phyloP scores from a whole-genome alignment of 495 filamentous ascomycete genomes.

The Annulohypoxylon moriforme region DNA sequence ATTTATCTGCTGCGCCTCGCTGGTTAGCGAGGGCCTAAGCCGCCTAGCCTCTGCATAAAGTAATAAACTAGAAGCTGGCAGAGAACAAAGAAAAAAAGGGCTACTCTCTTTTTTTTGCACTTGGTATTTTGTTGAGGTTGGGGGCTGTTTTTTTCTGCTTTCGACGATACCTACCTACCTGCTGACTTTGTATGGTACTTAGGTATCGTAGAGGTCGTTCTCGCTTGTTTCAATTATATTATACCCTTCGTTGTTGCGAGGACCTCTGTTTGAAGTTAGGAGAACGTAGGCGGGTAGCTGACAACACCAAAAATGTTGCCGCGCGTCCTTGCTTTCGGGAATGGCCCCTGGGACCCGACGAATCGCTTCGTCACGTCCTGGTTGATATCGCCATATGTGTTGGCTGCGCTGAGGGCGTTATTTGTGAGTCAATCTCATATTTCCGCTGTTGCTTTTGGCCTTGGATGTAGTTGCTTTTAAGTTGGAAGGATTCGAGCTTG shows the following conservation, averaged over 20 bases:
- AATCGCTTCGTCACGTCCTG: conserved; percentile 81
- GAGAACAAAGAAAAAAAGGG: neutral
- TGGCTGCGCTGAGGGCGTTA: conserved; percentile 68
- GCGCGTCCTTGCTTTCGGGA: conserved; percentile 54
- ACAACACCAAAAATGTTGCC: neutral
- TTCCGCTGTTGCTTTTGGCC: neutral
- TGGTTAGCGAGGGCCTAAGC: neutral
- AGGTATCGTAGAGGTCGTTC: too few relatives aligned
- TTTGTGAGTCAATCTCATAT: conserved; percentile 56
- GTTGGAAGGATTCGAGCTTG: neutral
- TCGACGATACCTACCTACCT: neutral
- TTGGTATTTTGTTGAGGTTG: neutral
- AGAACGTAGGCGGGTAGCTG: neutral
- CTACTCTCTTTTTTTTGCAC: neutral
- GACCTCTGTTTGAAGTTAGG: neutral
- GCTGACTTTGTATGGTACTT: too few relatives aligned
- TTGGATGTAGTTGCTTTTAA: neutral
- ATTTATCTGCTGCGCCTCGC: neutral
- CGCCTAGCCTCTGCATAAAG: neutral
- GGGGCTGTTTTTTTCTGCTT: neutral
- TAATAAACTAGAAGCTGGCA: neutral
- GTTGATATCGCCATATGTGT: conserved; percentile 71
- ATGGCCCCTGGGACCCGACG: conserved; percentile 64
- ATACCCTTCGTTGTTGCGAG: neutral
- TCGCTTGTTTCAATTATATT: neutral